A percentile compares a stretch with the other conserved stretches of the same genome.
Evolutionary conservation across 768 basidiomycete species (phyloP).

Genomic region (Lentinus brumalis): DNA sequence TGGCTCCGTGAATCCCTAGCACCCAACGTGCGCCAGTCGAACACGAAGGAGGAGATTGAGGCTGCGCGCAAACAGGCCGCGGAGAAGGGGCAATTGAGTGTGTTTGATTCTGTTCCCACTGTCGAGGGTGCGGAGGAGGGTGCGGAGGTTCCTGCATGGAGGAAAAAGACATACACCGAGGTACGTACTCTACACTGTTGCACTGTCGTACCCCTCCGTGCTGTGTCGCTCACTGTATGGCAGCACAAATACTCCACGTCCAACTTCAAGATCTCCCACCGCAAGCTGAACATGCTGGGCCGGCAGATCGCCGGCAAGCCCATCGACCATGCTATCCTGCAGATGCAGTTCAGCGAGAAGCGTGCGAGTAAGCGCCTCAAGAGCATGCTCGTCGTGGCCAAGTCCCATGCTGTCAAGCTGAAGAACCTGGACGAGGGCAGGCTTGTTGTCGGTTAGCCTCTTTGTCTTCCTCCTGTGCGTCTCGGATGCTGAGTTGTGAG

Average conservation of each 20-base stretch:
- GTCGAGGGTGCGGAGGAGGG: slow-evolving; percentile 13
- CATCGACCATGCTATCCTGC: slow-evolving; percentile 92
- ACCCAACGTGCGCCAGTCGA: slow-evolving; percentile 48
- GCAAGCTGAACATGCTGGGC: slow-evolving; percentile 89
- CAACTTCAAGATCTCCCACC: slow-evolving; percentile 89
- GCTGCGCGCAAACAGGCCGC: slow-evolving; percentile 26
- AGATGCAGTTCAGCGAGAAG: slow-evolving; percentile 97
- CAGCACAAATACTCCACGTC: slow-evolving; percentile 94
- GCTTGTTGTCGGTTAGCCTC: slow-evolving; percentile 77
- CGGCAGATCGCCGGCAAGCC: slow-evolving; percentile 89
- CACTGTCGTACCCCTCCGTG: not conserved
- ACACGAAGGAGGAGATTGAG: slow-evolving; percentile 44
- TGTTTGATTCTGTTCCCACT: slow-evolving; percentile 28
- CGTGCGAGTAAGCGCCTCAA: slow-evolving; percentile 82
- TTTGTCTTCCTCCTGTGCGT: not conserved
- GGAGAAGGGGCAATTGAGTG: slow-evolving; percentile 30
- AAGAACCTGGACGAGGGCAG: slow-evolving; percentile 73
- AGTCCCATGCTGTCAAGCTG: slow-evolving; percentile 78
- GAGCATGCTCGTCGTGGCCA: slow-evolving; percentile 85
- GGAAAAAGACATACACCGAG: slow-evolving; percentile 28
- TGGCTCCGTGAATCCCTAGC: slow-evolving; percentile 67
- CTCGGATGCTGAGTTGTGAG: not conserved
- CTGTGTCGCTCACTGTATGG: not conserved
- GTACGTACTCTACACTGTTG: slow-evolving; percentile 15
- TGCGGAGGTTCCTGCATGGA: slow-evolving; percentile 3